Evolutionary conservation across 176 grass and related monocot species (phyloP).

Genomic region (Musa schizocarpa): DNA sequence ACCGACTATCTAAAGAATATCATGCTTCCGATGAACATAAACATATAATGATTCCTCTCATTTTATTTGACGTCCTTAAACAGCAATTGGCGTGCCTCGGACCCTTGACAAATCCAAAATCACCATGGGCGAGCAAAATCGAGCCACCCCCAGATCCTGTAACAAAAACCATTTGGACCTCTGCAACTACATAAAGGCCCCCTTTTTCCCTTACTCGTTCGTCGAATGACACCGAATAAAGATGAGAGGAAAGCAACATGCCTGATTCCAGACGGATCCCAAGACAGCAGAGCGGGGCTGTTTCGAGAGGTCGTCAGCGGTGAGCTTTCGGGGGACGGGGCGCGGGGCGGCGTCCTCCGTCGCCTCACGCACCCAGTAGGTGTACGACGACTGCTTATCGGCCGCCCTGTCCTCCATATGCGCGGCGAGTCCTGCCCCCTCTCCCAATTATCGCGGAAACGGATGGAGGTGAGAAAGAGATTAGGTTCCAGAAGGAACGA

Average conservation of each 20-base stretch:
- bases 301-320: slow-evolving; percentile 23
- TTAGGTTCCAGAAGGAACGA: too few species aligned
- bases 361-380: slow-evolving; percentile 76
- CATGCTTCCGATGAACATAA: too few species aligned
- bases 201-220: too few species aligned
- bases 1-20: too few species aligned
- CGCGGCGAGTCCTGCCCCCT: slow-evolving; percentile 1
- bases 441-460: neutral
- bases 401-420: slow-evolving; percentile 23
- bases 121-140: too few species aligned
- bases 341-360: slow-evolving; percentile 52
- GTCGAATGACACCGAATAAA: neutral
- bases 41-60: too few species aligned
- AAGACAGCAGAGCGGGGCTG: slow-evolving; percentile 37
- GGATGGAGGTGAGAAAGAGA: too few species aligned
- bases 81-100: neutral
- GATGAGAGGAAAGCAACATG: neutral
- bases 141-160: too few species aligned
- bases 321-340: slow-evolving; percentile 52
- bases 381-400: slow-evolving; percentile 37
- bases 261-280: slow-evolving; percentile 95
- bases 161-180: too few species aligned
- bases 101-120: neutral
- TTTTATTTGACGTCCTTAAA: neutral
- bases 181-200: too few species aligned